Conservation (phyloP, 1,284 basidiomycete species). For the Leccinum cinnamomeum region DNA sequence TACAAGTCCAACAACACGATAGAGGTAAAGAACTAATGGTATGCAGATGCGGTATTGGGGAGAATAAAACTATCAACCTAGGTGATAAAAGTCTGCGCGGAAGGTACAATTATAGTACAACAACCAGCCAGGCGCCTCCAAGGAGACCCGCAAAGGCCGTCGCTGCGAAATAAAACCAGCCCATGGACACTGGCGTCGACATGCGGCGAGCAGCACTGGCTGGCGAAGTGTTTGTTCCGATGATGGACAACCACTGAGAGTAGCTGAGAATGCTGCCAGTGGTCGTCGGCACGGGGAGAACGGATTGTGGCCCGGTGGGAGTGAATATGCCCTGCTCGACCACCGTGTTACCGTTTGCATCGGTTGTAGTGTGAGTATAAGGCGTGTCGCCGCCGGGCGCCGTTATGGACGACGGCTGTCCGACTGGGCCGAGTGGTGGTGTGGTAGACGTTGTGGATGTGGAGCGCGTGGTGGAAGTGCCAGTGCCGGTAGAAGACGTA, state of each 20-base stretch:
- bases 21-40: conserved; percentile 15
- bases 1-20: conserved; percentile 15
- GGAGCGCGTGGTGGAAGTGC: conserved; percentile 25
- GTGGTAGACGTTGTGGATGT: conserved; percentile 29
- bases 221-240: conserved; percentile 43
- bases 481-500: conserved; percentile 26
- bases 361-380: conserved; percentile 60
- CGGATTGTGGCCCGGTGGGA: conserved; percentile 50
- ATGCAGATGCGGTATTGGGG: conserved; percentile 11
- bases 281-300: conserved; percentile 36
- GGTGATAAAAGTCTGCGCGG: not conserved
- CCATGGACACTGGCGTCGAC: conserved; percentile 22
- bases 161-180: conserved; percentile 34
- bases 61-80: not conserved
- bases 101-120: conserved; percentile 13
- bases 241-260: conserved; percentile 49
- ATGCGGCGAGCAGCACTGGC: conserved; percentile 26
- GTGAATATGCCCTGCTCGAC: conserved; percentile 53
- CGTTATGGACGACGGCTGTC: conserved; percentile 46
- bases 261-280: conserved; percentile 56
- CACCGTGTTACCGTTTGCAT: conserved; percentile 52
- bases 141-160: conserved; percentile 33
- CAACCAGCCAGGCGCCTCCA: conserved; percentile 36
- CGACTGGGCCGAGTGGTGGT: conserved; percentile 54
- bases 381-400: conserved; percentile 50